Conservation (phyloP, 176 grass and related monocot genomes). For the Sorghum bicolor region Sorghum_bicolor_NCBIv3 NC_012875.2:42843501-42844000, state of each 20-base stretch:
- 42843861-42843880: slow-evolving; percentile 97
- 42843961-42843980: neutral
- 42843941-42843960: slow-evolving; percentile 5
- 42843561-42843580: slow-evolving; percentile 21
- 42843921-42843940: slow-evolving; percentile 19
- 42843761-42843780: neutral
- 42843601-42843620: neutral
- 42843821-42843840: slow-evolving; percentile 68
- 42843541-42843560: neutral
- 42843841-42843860: slow-evolving; percentile 78
- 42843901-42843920: slow-evolving; percentile 19
- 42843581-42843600: neutral
- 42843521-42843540: neutral
- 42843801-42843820: neutral
- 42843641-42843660: neutral
- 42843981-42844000: neutral
- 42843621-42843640: slow-evolving; percentile 1
- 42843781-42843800: neutral
- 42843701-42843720: slow-evolving; percentile 8
- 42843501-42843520: slow-evolving; percentile 4
- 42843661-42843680: slow-evolving; percentile 43
- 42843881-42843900: slow-evolving; percentile 88
- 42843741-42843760: too few species aligned
- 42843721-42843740: slow-evolving; percentile 30
- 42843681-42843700: neutral